These are phyloP conservation scores for Boletus eberwhitei DNA, from an alignment of 768 basidiomycete genomes.

Conservation along the genomic window DNA sequence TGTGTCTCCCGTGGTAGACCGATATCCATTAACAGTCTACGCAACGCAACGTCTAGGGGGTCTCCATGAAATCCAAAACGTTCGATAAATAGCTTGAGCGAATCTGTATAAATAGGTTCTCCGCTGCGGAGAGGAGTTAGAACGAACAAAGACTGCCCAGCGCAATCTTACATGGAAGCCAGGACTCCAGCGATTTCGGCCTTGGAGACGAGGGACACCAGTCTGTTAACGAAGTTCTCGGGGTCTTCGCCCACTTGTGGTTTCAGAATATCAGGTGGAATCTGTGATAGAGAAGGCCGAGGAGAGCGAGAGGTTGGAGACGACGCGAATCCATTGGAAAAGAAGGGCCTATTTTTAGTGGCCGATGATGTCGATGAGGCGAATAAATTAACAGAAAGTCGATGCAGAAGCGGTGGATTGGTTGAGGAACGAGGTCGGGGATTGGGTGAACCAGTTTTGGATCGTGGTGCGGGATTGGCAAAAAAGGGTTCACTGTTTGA, in stretches of 20 bases:
- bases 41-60: conserved; percentile 88
- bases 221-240: conserved; percentile 61
- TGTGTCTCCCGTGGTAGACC: conserved; percentile 94
- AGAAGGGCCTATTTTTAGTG: conserved; percentile 11
- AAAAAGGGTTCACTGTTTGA: conserved; percentile 4
- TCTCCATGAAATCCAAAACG: conserved; percentile 76
- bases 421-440: conserved; percentile 49
- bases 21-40: conserved; percentile 87
- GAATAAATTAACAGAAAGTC: conserved; percentile 66
- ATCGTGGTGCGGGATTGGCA: conserved; percentile 7
- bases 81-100: conserved; percentile 68
- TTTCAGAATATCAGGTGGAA: conserved; percentile 45
- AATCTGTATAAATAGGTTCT: conserved; percentile 64
- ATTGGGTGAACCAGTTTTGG: conserved; percentile 33
- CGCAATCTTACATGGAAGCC: conserved; percentile 66
- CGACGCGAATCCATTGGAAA: conserved; percentile 10
- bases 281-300: conserved; percentile 42
- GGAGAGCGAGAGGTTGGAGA: conserved; percentile 39
- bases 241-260: conserved; percentile 66
- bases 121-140: conserved; percentile 43
- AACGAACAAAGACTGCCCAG: conserved; percentile 1
- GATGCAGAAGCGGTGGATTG: conserved; percentile 67
- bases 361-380: conserved; percentile 41
- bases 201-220: conserved; percentile 64
- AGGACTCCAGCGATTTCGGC: conserved; percentile 77